Evolutionary conservation across 345 rosid species (phyloP), one percentile per base, ranked within the genome.

Genomic region (Lepidium didymum): DNA sequence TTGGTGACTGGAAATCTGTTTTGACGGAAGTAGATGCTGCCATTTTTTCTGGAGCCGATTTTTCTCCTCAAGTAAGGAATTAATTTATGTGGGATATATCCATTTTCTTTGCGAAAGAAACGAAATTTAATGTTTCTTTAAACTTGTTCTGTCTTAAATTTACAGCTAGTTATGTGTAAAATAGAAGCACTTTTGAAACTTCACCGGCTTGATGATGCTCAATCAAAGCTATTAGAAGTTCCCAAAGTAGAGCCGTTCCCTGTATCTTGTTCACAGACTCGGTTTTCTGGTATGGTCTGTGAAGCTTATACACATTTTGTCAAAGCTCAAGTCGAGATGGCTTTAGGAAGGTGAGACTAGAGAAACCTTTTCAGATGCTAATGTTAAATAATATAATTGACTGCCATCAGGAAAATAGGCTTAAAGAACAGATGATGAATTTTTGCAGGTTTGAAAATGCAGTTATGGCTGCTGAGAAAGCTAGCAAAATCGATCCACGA

Each of bases 371-470:
- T 49, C 7, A 3, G 21, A 51, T 58, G 16, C 15, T 43, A 1
- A 65, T 63, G 52, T 51, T 58, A 14, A 37, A 6, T 19, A 18
- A 23, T 36, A 9, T 9, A 45, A 38, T 46, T 18, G 69, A 21
- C 40, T 55, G 27, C 3, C 5, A 27, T 33, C 50, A 14, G 79
- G 61, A 34, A 47, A 31, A 46, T 71, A 74, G 33, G 18, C 75
- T 76, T 78, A 79, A 79, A 56, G 75, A 79, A 70, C 67, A 27
- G 76, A 75, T 79, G 79, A 69, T 79, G 78, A 79, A 56, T 74
- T 73, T 76, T 91, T 87, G 95, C 96, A 94, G 99, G 96, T 94
- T 94, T 80, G 93, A 94, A 66, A 79, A 78, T 86, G 99, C 96
- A 72, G 90, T 83, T 77, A 62, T 81, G 46, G 84, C 95, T 67